Base-by-base conservation (phyloP, 73 alveolate species). In the Tetrahymena elliotti region DNA sequence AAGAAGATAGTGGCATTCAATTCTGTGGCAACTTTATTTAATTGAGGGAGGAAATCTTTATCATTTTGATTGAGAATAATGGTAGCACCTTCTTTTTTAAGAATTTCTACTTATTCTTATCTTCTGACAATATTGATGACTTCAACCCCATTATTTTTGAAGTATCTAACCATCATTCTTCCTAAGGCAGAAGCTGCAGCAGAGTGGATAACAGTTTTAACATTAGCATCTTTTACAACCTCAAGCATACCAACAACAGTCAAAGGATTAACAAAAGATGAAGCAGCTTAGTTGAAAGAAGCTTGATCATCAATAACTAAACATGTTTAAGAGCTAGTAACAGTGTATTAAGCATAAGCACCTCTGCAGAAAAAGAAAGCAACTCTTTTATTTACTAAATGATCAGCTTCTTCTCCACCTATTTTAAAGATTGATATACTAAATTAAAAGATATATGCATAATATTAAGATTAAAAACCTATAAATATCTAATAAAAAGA, bases 141-240 rank as follows among this genome's bases (percentile, higher is more conserved):
- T 31, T 95, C 96, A 92, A 98, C 93, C 2, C 97, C 97, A 36
- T 52, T 84, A 83, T 95, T 94, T 54, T 93, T 83, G 97, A 93
- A 93, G 52, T 93, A 93, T 39, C 97, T 93, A 54, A 94, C 95
- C 94, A 98, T 38, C 98, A 95, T 95, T 93, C 98, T 84, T 40
- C 99, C 99, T 27, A 98, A 94, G 52, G 96, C 84, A 38, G 98
- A 95, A 27, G 96, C 94, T 5, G 98, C 98, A 6, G 98, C 99
- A 84, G 97, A 96, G 47, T 93, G 83, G 24, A 97, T 95, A 0
- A 98, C 97, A 33, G 98, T 96, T 31, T 93, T 82, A 22, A 96
- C 97, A 52, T 97, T 93, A 15, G 68, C 40, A 16, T 92, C 83
- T 33, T 83, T 93, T 13, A 82, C 83, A 35, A 15, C 93, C 7